Conservation (phyloP, 2,329 filamentous ascomycete species). For the Stachybotrys chlorohalonatus region DNA sequence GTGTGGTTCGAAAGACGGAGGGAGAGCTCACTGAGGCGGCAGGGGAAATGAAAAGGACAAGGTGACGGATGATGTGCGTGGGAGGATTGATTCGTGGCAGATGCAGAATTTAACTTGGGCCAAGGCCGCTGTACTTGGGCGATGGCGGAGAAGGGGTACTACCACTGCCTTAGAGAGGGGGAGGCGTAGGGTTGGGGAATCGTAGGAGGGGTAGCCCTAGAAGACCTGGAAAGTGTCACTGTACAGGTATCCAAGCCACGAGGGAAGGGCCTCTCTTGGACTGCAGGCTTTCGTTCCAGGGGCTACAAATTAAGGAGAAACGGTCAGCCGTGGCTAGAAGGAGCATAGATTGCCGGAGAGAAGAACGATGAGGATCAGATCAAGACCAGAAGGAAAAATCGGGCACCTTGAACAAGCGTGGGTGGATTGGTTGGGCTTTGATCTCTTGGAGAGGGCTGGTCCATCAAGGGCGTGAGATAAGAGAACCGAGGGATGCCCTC, state of each 20-base stretch:
- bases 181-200: background rate
- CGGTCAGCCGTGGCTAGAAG: background rate
- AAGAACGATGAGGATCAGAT: background rate
- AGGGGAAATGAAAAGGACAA: conserved; percentile 1
- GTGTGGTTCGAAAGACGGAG: background rate
- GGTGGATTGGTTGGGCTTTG: background rate
- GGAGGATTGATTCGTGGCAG: conserved; percentile 19
- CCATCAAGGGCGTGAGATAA: background rate
- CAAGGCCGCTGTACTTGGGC: background rate
- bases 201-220: background rate
- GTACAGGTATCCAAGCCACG: too few species aligned
- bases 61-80: conserved; percentile 11
- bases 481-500: background rate
- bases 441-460: background rate
- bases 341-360: background rate
- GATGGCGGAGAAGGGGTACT: background rate
- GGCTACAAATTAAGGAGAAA: background rate
- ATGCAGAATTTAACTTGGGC: conserved; percentile 1
- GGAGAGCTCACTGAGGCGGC: conserved; percentile 4
- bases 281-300: too few species aligned
- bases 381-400: background rate
- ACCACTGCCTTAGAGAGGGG: background rate
- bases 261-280: too few species aligned
- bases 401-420: background rate
- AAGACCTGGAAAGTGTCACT: background rate